Evolutionary conservation across 1,284 basidiomycete species (phyloP), one percentile per base, ranked within the genome.

Genomic region (Pseudozyma tsukubaensis): DNA sequence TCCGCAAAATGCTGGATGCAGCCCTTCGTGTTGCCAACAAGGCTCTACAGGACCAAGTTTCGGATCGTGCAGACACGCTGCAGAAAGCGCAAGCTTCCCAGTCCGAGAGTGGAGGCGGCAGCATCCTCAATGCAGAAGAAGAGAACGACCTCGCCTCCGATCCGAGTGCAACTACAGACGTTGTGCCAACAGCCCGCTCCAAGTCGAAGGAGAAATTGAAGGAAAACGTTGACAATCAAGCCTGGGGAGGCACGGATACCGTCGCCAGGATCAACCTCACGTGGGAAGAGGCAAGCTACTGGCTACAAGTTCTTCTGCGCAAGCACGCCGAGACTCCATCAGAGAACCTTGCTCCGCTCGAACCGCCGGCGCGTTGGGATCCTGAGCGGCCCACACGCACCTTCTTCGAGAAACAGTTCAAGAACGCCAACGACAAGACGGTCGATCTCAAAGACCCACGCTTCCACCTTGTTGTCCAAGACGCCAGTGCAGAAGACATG

Each of bases 401-500:
- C 16, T 69, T 72, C 32, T 78, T 70, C 52, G 76, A 78, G 13
- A 78, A 78, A 48, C 59, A 62, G 43, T 73, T 77, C 57, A 60
- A 53, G 44, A 72, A 60, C 16, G 75, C 59, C 14, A 52, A 51
- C 19, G 69, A 72, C 56, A 50, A 56, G 42, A 44, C 39, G 4
- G 72, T 78, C 37, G 62, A 78, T 35, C 58, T 72, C 29, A 56
- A 49, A 0, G 73, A 78, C 43, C 45, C 76, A 1, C 59, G 76
- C 1, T 78, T 58, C 37, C 73, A 78, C 35, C 61, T 62, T 8
- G 62, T 78, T 11, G 58, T 72, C 9, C 67, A 70, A 18, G 76
- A 78, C 39, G 76, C 72, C 10, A 50, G 68, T 19, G 53, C 40
- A 2, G 76, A 76, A 24, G 69, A 69, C 19, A 63, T 72, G 72